Percentiles rank a stretch among this genome's conserved stretches.
Evolutionary conservation across 208 protist genomes (phyloP).

Genomic region (Acanthamoeba triangularis): DNA sequence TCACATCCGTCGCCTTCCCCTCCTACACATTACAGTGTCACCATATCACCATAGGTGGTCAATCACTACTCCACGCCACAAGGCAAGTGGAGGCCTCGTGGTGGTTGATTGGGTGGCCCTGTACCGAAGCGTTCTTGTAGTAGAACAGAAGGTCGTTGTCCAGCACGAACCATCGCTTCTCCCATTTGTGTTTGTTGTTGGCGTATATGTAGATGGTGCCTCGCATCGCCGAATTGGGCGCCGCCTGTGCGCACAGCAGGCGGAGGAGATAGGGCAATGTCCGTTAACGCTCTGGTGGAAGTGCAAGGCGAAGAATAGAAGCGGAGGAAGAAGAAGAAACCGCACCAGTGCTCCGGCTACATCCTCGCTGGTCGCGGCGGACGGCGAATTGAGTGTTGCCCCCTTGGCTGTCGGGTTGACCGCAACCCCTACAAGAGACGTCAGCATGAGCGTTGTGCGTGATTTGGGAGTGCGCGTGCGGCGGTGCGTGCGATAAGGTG

Average conservation of each 20-base stretch:
- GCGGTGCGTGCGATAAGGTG: too few relatives aligned
- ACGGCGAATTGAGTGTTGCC: neutral
- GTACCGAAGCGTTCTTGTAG: slow-evolving; percentile 27
- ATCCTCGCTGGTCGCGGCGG: neutral
- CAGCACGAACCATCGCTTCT: slow-evolving; percentile 65
- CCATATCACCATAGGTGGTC: neutral
- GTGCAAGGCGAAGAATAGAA: neutral
- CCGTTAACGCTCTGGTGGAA: neutral
- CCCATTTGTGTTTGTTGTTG: slow-evolving; percentile 68
- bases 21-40: neutral
- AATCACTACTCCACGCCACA: too few relatives aligned
- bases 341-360: neutral
- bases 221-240: neutral
- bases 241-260: neutral
- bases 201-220: slow-evolving; percentile 12
- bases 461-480: too few relatives aligned
- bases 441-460: too few relatives aligned
- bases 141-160: slow-evolving; percentile 63
- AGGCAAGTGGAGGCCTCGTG: too few relatives aligned
- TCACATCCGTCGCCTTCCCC: neutral
- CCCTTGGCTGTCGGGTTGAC: neutral
- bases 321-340: neutral
- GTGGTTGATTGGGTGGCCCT: too few relatives aligned
- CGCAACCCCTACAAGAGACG: too few relatives aligned
- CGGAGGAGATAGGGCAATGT: neutral